Evolutionary conservation across 208 protist genomes (phyloP), one percentile per base, ranked within the genome.

Genomic region (Trypanosoma cruzi): DNA sequence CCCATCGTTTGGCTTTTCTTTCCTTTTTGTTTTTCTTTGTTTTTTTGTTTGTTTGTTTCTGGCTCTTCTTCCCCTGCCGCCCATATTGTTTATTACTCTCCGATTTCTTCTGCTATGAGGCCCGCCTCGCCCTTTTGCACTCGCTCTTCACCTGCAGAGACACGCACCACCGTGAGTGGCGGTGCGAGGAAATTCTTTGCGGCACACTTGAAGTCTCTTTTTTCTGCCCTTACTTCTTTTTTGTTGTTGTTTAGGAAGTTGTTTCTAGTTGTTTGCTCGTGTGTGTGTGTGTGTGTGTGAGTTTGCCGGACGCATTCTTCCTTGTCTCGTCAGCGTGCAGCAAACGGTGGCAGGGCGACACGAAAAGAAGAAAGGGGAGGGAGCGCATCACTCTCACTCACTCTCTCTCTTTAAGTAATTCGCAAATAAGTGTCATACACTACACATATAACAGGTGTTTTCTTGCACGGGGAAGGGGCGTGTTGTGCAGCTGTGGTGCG

Each of bases 11-110:
- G 6, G 29, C 44, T 13, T 68, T 58, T 50, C 16, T 54, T 58
- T 28, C 58, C 54, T 0, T 40, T 10, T 68, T 14, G 57, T 58
- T 68, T 4, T 58, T 68, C 58, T 57, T 57, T 37, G 34, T 26
- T 31, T 0, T 1, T 24, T 67, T 46, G 26, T 20, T 22, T n/a
- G n/a, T n/a, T n/a, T n/a, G n/a, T 42, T 4, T 40, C 31, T 22
- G n/a, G n/a, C n/a, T n/a, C n/a, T n/a, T n/a, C n/a, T n/a, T n/a
- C n/a, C n/a, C n/a, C 34, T 40, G 29, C 37, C 34, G 6, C 20
- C 2, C 34, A 20, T 8, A n/a, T 59, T 14, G 32, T 16, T 20
- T 52, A 20, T 3, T 52, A 24, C 46, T 3, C 46, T 26, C 14
- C 6, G 22, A 24, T 52, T 52, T 52, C 4, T n/a, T 5, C 14